Evolutionary conservation across 192 early-diverging fungal species (phyloP), one percentile per base, ranked within the genome.

Genomic region (Paraglomus brasilianum): DNA sequence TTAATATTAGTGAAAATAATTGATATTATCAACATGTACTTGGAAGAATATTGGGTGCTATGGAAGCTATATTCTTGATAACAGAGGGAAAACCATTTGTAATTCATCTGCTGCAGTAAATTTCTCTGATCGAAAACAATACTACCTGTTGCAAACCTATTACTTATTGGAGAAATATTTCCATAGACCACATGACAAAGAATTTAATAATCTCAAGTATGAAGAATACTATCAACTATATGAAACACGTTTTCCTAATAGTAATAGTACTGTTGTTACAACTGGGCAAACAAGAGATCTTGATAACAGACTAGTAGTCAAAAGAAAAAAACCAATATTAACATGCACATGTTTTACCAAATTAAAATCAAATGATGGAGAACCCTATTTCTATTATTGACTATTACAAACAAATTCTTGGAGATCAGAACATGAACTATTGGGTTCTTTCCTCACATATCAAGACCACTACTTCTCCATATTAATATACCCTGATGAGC

Each of bases 141-240:
- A 15, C 0, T 2, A 57, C 21, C 2, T 57, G 5, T 38, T 2
- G 17, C 11, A 15, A 15, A 48, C 4, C 4, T 48, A 15, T 48
- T 48, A 13, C 45, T 36, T 50, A 30, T 38, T 52, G 13, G 59
- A 61, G 10, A 44, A 61, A 61, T 61, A 61, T 61, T 67, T 43
- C 14, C 8, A 41, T 5, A 10, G 49, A 14, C 65, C 50, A 22
- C 5, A 15, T 19, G 11, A 52, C 21, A 2, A 21, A 17, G 30
- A 22, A 9, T 52, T 52, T 19, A 11, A 38, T 30, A 19, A 41
- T 19, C 42, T 61, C 0, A 45, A 5, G n/a, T 61, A 61, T 44
- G 21, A 40, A 4, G 4, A 40, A n/a, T 61, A 61, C 40, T 38
- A 17, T 45, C 4, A 22, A 2, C 11, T 30, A 15, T 64, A 64